phyloP scores from a whole-genome alignment of 2,329 filamentous ascomycete genomes.

The Thermothelomyces thermophilus region DNA sequence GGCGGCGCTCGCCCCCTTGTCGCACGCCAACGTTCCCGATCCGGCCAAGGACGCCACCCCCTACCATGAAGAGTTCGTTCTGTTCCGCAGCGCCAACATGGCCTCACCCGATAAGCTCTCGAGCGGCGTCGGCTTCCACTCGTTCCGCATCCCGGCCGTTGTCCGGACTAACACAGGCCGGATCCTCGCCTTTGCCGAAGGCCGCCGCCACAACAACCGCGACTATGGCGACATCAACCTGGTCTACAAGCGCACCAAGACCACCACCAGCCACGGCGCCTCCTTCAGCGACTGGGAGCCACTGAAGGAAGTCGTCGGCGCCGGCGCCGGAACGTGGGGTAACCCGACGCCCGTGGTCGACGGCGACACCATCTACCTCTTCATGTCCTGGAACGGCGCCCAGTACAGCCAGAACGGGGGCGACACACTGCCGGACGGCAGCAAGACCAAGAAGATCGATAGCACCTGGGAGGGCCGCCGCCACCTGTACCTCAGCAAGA shows the following conservation, averaged over 20 bases:
- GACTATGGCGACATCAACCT: slow-evolving; percentile 29
- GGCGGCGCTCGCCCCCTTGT: slow-evolving; percentile 1
- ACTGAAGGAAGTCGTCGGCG: slow-evolving; percentile 24
- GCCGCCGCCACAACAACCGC: slow-evolving; percentile 24
- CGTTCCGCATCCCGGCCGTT: slow-evolving; percentile 27
- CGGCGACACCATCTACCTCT: slow-evolving; percentile 29
- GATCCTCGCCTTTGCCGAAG: slow-evolving; percentile 27
- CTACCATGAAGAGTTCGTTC: slow-evolving; percentile 22
- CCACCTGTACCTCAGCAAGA: slow-evolving; percentile 24
- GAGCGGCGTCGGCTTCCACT: slow-evolving; percentile 26
- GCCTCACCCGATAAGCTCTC: slow-evolving; percentile 24
- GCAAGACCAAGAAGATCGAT: slow-evolving; percentile 21
- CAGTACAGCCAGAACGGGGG: slow-evolving; percentile 26
- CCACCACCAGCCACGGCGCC: slow-evolving; percentile 21
- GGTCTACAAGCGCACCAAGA: slow-evolving; percentile 28
- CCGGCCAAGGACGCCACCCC: slow-evolving; percentile 4
- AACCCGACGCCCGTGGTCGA: slow-evolving; percentile 29
- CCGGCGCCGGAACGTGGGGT: slow-evolving; percentile 26
- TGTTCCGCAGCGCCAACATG: slow-evolving; percentile 28
- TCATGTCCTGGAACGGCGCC: slow-evolving; percentile 27
- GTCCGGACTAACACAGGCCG: slow-evolving; percentile 24
- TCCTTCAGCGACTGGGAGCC: slow-evolving; percentile 24
- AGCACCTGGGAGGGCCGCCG: slow-evolving; percentile 22
- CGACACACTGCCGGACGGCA: slow-evolving; percentile 21
- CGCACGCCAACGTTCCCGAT: slow-evolving; percentile 7